A percentile compares a stretch with the other conserved stretches of the same genome.
Evolutionary conservation across 1,284 basidiomycete species (phyloP).

Genomic region (Lentinula novae-zelandiae): DNA sequence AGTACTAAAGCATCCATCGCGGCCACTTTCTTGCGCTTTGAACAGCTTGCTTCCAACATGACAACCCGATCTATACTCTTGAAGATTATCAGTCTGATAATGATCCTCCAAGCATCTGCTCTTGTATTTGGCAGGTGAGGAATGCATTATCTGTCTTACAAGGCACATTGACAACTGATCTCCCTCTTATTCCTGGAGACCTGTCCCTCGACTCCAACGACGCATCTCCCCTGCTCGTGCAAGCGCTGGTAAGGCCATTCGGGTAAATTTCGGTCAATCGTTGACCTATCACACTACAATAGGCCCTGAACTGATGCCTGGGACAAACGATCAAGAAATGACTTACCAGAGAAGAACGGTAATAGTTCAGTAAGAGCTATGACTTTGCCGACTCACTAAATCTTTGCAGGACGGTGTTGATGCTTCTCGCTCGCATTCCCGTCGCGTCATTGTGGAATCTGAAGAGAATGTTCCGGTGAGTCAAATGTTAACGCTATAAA

Average conservation of each 20-base stretch:
- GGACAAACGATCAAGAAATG: background rate
- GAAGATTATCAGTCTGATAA: background rate
- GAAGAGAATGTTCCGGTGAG: background rate
- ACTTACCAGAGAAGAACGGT: background rate
- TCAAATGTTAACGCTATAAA: background rate
- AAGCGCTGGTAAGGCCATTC: background rate
- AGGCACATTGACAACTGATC: no score
- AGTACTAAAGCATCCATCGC: no score
- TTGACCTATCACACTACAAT: background rate
- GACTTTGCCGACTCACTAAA: no score
- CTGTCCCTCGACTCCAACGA: background rate
- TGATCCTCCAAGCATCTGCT: background rate
- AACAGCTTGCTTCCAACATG: background rate
- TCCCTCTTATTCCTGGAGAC: background rate
- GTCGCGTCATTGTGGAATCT: background rate
- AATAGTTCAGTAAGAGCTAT: no score
- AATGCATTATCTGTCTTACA: background rate
- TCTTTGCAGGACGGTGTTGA: background rate
- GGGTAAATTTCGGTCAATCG: no score
- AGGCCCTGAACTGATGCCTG: background rate
- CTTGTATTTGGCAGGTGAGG: background rate
- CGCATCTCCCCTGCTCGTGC: background rate
- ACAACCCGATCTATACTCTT: background rate
- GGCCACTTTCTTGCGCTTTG: background rate
- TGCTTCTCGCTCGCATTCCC: background rate